Evolutionary conservation across 208 protist genomes (phyloP), one percentile per base, ranked within the genome.

Genomic region (Porcisia hertigi): DNA sequence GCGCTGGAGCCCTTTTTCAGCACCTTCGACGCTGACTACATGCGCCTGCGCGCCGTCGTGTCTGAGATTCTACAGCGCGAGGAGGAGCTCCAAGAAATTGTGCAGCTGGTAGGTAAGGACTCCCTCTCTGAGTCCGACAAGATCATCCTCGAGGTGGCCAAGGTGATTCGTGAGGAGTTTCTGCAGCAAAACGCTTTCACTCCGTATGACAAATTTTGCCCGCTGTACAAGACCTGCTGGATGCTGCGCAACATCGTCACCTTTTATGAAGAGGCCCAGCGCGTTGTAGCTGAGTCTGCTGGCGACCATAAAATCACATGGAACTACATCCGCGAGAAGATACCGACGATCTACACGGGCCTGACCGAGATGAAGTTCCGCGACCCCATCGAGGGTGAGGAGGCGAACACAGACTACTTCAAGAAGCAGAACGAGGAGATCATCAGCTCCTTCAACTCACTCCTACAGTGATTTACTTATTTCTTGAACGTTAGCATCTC

Each of bases 171-270:
- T 71, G 99, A 99, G 86, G 99, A 99, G 90, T 99, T 99, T 89
- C 89, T 99, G 0, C 98, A 99, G 88, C 99, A 99, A 91, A 99
- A 99, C 89, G 97, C 98, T 75, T 99, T 99, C 94, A 98, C 99
- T 30, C 70, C 89, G 65, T 99, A 99, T 84, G 98, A 99, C 87
- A 98, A 97, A 82, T 99, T 94, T 87, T 98, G 98, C 89, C 98
- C 98, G 45, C 96, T 99, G 45, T 98, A 98, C 90, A 99, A 99
- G 92, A 99, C 99, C 4, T 96, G 97, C 73, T 98, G 98, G 92
- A 99, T 99, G 97, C 90, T 99, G 73, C 89, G 95, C 75, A 99
- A 99, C 92, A 99, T 99, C 71, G 93, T 99, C 78, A 92, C 91
- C 71, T 99, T 99, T 88, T 99, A 99, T 90, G 93, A 99, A 76